Evolutionary conservation across 2,329 filamentous ascomycete species (phyloP).

Genomic region (Colletotrichum sp.): DNA sequence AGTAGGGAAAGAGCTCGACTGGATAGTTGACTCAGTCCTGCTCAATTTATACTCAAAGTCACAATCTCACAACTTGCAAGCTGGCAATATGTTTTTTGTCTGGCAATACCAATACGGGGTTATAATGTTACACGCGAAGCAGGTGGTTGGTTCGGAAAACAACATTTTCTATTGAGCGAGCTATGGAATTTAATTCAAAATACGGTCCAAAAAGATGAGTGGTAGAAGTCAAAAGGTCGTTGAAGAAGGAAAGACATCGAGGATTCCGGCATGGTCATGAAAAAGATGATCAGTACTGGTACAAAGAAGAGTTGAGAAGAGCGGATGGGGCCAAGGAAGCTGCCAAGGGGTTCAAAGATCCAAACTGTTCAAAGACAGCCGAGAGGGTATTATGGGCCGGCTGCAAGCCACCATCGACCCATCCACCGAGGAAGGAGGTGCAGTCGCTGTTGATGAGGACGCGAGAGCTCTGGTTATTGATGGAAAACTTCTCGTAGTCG

Average conservation of each 20-base stretch:
- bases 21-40: accelerated
- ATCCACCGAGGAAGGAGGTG: background rate
- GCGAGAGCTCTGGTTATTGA: background rate
- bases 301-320: background rate
- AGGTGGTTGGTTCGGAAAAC: background rate
- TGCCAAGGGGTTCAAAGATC: background rate
- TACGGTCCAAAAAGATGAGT: background rate
- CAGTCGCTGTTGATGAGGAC: background rate
- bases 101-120: background rate
- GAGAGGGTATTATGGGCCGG: slow-evolving; percentile 2
- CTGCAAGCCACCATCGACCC: background rate
- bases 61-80: background rate
- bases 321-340: background rate
- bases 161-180: background rate
- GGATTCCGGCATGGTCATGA: background rate
- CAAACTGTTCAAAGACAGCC: background rate
- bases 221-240: background rate
- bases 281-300: background rate
- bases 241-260: background rate
- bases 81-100: background rate
- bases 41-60: background rate
- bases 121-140: background rate
- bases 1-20: background rate
- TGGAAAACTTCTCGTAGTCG: background rate
- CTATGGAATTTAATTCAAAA: background rate